Evolutionary conservation across 768 basidiomycete genomes (phyloP), one percentile per base, ranked within the genome.

Genomic region (Sarcomyxa edulis): DNA sequence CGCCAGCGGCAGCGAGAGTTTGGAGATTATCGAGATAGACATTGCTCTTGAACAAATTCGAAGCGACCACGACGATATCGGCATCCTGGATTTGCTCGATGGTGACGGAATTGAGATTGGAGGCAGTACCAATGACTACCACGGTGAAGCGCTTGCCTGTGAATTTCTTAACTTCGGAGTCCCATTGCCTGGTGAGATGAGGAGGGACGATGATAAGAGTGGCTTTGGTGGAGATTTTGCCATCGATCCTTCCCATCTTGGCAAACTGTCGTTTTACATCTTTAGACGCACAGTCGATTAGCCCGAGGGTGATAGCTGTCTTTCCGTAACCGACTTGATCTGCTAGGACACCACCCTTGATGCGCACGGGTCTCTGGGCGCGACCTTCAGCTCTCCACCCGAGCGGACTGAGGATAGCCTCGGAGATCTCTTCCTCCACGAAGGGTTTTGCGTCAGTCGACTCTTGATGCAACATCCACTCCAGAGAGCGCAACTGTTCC

Each of bases 291-390:
- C 82, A 81, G 51, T 91, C 86, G 45, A 96, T 84, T 43, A 97
- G 71, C 14, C 84, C 93, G 20, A 97, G 72, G 2, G 90, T 92
- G 47, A 96, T 94, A 15, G 92, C 93, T 0, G 94, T 97, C 65
- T 97, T 97, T 12, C 94, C 94, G 53, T 97, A 97, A 35, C 94
- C 94, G 44, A 97, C 94, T 64, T 94, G 85, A 51, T 97, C 94
- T 9, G 93, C 93, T 31, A 96, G 76, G 33, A 96, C 93, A 8
- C 94, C 93, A 12, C 94, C 93, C 39, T 87, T 74, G 28, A 96
- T 64, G 43, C 62, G 71, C 36, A 89, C 72, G 1, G 83, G 76
- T 23, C 92, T 65, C 48, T 86, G 79, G 3, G 87, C 92, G 28
- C 88, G 82, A 27, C 87, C 93, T 59, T 96, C 92, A n/a, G 89